Evolutionary conservation across 176 grass and related monocot species (phyloP).

Genomic region (Aechmea fasciata): DNA sequence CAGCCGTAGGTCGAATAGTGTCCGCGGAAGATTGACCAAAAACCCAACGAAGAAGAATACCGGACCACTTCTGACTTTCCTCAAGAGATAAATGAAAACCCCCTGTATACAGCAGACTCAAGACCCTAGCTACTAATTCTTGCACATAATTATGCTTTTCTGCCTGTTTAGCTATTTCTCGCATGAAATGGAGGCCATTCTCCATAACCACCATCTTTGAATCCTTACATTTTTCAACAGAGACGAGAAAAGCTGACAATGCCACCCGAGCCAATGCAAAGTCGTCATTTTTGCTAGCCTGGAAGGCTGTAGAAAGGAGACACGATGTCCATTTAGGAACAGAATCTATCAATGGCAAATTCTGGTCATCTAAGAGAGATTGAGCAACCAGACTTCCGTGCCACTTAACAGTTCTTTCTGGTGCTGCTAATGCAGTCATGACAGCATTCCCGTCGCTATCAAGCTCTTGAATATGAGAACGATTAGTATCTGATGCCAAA

Average conservation of each 20-base stretch:
- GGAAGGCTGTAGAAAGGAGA: constrained; percentile 88
- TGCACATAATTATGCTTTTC: constrained; percentile 69
- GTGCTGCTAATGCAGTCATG: constrained; percentile 64
- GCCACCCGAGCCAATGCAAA: constrained; percentile 66
- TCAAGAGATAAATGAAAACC: constrained; percentile 76
- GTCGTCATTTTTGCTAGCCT: constrained; percentile 66
- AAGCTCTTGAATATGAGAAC: constrained; percentile 82
- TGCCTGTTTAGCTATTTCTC: constrained; percentile 70
- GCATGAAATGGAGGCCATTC: constrained; percentile 72
- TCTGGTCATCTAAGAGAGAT: constrained; percentile 67
- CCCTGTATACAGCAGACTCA: constrained; percentile 65
- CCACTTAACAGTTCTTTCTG: constrained; percentile 96
- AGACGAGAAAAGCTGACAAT: constrained; percentile 78
- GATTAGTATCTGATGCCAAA: constrained; percentile 70
- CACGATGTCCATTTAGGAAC: constrained; percentile 80
- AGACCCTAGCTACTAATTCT: constrained; percentile 58
- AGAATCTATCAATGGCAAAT: constrained; percentile 49
- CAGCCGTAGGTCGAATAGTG: constrained; percentile 45
- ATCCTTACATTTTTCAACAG: constrained; percentile 62
- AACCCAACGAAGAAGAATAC: constrained; percentile 83
- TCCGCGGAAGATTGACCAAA: constrained; percentile 72
- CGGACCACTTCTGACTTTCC: constrained; percentile 90
- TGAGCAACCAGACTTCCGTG: constrained; percentile 76
- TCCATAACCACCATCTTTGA: constrained; percentile 72
- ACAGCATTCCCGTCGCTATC: constrained; percentile 74